Evolutionary conservation across 108 stramenopile genomes (phyloP), one percentile per base, ranked within the genome.

Genomic region (Cyclotella distinguenda): DNA sequence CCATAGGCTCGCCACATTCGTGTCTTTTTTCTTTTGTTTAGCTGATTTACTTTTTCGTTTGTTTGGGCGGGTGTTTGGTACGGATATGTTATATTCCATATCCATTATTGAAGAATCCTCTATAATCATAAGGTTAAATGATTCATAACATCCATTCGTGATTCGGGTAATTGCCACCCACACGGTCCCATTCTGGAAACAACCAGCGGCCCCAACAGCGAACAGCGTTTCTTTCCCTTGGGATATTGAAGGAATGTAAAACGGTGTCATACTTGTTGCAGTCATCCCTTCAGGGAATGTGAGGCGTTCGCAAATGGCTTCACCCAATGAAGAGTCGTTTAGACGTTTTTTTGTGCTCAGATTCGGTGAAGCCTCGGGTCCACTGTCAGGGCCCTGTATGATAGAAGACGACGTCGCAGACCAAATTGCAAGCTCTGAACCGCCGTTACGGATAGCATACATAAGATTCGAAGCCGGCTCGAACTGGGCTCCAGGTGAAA

Each of bases 371-470:
- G 62, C 58, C 30, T 19, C 30, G 9, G 28, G 31, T 2, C 31
- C 57, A 50, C 16, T 31, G 28, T 19, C 46, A 6, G 74, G 74
- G 12, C 74, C 74, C 28, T 67, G 61, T 22, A 76, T 53, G 16
- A 57, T 44, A 42, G 74, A 76, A 6, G 74, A 76, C 32, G 74
- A 67, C 15, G 56, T 67, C 56, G 74, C 74, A 62, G 61, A 58
- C 74, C 74, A 76, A 30, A 76, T 62, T 12, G 67, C 74, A 40
- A 76, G 25, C 26, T 76, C 74, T 11, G 71, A 39, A 25, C 74
- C 62, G 33, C 67, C 67, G 42, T 76, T 76, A 34, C 74, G 61
- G 42, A 76, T 67, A 3, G 74, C 74, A 48, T 76, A 76, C 2
- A 68, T 54, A 39, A 76, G 34, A 45, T 76, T 68, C 8, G 67